Percentiles rank a stretch among this genome's conserved stretches.
Evolutionary conservation across 2,329 filamentous ascomycete genomes (phyloP).

Genomic region (Ophiocordyceps unilateralis): DNA sequence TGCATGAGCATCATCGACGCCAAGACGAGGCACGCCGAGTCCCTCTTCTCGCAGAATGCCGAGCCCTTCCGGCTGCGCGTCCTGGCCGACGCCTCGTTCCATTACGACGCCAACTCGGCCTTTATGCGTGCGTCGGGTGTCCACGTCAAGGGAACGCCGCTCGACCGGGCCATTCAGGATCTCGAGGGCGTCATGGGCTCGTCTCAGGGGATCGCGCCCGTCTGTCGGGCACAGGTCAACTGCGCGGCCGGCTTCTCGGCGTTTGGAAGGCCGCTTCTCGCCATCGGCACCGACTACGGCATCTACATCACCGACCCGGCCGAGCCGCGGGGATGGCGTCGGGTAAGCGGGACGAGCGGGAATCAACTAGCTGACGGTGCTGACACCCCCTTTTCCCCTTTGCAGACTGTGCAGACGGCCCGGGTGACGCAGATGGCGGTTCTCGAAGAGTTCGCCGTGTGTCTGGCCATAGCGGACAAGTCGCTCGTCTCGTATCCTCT

Average conservation of each 20-base stretch:
- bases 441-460: slow-evolving; percentile 87
- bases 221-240: slow-evolving; percentile 77
- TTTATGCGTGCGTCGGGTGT: slow-evolving; percentile 47
- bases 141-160: slow-evolving; percentile 73
- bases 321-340: slow-evolving; percentile 80
- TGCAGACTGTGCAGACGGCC: slow-evolving; percentile 54
- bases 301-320: slow-evolving; percentile 79
- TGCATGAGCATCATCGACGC: slow-evolving; percentile 86
- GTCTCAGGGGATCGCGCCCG: slow-evolving; percentile 51
- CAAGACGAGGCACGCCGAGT: slow-evolving; percentile 82
- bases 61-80: slow-evolving; percentile 88
- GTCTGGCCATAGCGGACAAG: slow-evolving; percentile 81
- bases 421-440: slow-evolving; percentile 87
- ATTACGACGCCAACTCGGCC: slow-evolving; percentile 48
- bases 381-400: background rate
- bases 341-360: slow-evolving; percentile 44
- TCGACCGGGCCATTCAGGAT: slow-evolving; percentile 80
- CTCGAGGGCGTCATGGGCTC: slow-evolving; percentile 64
- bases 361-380: no score
- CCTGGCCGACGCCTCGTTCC: slow-evolving; percentile 82
- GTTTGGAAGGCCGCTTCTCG: slow-evolving; percentile 72
- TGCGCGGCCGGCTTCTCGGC: slow-evolving; percentile 83
- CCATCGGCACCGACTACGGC: slow-evolving; percentile 87
- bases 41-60: slow-evolving; percentile 78
- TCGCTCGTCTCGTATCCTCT: slow-evolving; percentile 85